These are phyloP conservation scores for Byssothecium circinans DNA, from an alignment of 2,329 filamentous ascomycete species.

Conservation along the genomic window DNA sequence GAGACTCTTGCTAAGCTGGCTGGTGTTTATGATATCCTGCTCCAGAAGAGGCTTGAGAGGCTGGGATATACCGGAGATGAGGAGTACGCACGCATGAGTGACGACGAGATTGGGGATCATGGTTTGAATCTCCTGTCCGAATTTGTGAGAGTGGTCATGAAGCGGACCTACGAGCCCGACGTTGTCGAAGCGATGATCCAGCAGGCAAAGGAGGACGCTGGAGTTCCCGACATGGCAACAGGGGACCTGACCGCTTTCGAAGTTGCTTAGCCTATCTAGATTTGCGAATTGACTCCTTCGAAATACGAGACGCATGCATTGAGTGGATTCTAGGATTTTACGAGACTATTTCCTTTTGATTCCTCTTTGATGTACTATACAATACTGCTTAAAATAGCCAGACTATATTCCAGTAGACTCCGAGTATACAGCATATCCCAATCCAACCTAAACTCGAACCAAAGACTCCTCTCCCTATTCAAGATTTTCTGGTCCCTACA, in stretches of 20 bases:
- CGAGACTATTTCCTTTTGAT: background rate
- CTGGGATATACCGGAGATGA: slow-evolving; percentile 19
- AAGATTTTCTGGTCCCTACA: slow-evolving; percentile 22
- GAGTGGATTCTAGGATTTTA: background rate
- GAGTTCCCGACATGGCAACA: slow-evolving; percentile 27
- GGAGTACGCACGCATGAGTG: slow-evolving; percentile 12
- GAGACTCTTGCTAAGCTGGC: slow-evolving; percentile 18
- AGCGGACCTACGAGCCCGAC: slow-evolving; percentile 22
- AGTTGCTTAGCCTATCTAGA: slow-evolving; percentile 13
- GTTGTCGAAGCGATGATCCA: slow-evolving; percentile 35
- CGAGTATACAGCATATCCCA: background rate
- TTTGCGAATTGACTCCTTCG: background rate
- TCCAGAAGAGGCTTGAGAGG: slow-evolving; percentile 18
- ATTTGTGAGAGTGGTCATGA: slow-evolving; percentile 33
- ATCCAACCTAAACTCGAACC: background rate
- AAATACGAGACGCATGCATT: background rate
- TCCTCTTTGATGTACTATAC: background rate
- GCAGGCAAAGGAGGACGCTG: slow-evolving; percentile 25
- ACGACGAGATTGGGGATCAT: slow-evolving; percentile 27
- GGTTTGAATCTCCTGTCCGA: slow-evolving; percentile 34
- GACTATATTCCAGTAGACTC: background rate
- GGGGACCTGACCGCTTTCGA: slow-evolving; percentile 36
- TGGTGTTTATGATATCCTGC: slow-evolving; percentile 22
- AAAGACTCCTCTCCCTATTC: background rate
- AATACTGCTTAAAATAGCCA: background rate